Evolutionary conservation across 345 rosid species (phyloP).

Genomic region (Combretum micranthum): DNA sequence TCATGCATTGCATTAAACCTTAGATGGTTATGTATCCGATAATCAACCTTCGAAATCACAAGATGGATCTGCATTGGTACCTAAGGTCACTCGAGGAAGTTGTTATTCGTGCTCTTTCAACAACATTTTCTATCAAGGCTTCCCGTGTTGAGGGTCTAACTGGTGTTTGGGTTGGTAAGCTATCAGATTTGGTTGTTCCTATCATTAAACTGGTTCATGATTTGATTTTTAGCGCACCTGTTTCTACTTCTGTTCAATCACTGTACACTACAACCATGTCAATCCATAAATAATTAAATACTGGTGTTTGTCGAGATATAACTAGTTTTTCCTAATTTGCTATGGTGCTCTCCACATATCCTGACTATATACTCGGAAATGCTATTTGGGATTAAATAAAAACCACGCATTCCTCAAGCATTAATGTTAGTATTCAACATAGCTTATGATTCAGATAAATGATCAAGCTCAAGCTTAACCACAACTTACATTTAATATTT

Average conservation of each 20-base stretch:
- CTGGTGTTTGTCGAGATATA: no score
- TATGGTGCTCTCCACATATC: no score
- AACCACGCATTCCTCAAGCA: no score
- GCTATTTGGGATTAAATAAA: no score
- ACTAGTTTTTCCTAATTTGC: no score
- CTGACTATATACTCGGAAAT: no score
- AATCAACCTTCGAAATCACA: constrained; percentile 75
- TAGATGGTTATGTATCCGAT: constrained; percentile 89
- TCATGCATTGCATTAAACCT: constrained; percentile 16
- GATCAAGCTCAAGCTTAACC: no score
- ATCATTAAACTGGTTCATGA: constrained; percentile 4
- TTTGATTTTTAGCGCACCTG: not conserved
- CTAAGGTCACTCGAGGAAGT: constrained; percentile 86
- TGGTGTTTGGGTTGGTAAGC: constrained; percentile 87
- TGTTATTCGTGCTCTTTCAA: constrained; percentile 60
- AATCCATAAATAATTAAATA: no score
- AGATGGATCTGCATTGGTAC: constrained; percentile 97
- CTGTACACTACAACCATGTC: no score
- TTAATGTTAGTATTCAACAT: no score
- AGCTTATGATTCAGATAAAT: no score
- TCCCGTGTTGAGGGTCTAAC: constrained; percentile 70
- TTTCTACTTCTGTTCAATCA: not conserved
- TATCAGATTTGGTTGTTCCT: constrained; percentile 1
- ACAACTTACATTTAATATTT: constrained; percentile 11
- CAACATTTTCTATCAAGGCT: constrained; percentile 60